Conservation (phyloP, 306 rosid genomes). For the Ceratonia siliqua region DNA sequence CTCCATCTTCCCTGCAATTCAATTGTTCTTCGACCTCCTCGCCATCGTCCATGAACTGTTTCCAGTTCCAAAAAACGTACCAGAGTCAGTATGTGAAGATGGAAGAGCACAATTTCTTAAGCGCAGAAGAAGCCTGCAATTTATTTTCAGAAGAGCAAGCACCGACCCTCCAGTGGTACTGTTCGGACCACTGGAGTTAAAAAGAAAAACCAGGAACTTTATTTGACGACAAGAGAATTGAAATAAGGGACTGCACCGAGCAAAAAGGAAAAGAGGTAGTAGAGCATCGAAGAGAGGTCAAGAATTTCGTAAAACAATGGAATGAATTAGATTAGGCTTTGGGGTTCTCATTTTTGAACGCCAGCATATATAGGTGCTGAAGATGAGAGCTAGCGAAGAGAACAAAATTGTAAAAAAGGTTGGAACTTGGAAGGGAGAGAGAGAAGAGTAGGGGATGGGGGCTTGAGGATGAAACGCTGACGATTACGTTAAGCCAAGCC, state of each 20-base stretch:
- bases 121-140: constrained; percentile 77
- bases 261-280: background rate
- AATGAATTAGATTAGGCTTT: background rate
- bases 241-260: background rate
- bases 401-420: background rate
- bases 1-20: constrained; percentile 47
- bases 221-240: background rate
- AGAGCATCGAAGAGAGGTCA: constrained; percentile 6
- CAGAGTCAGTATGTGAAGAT: constrained; percentile 72
- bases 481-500: constrained; percentile 26
- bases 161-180: constrained; percentile 87
- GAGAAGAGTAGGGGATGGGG: background rate
- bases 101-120: constrained; percentile 91
- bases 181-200: constrained; percentile 67
- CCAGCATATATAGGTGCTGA: background rate
- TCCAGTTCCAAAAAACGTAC: constrained; percentile 61
- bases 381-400: background rate
- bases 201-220: too few species aligned
- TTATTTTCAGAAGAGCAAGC: constrained; percentile 93
- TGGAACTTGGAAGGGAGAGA: background rate
- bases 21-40: constrained; percentile 47
- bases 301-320: constrained; percentile 11
- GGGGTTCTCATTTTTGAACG: constrained; percentile 13
- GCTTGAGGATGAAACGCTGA: constrained; percentile 44
- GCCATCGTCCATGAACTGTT: constrained; percentile 53